phyloP scores from a whole-genome alignment of 257 asterid species.

The Pogostemon cablin region DNA sequence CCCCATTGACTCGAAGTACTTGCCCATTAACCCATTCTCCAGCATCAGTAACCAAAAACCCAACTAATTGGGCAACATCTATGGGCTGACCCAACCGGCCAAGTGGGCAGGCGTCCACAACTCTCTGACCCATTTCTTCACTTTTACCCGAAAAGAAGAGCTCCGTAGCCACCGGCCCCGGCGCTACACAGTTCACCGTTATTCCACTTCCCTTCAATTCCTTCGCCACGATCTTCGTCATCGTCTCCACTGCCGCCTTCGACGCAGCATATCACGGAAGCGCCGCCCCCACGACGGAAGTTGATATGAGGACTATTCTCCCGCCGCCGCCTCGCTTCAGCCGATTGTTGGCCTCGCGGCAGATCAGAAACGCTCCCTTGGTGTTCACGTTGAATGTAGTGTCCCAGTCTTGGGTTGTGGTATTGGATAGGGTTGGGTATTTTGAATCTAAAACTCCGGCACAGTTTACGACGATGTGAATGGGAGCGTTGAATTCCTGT shows the following conservation, averaged over 20 bases:
- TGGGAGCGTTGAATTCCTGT: constrained; percentile 46
- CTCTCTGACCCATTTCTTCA: constrained; percentile 51
- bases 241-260: constrained; percentile 81
- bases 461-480: constrained; percentile 57
- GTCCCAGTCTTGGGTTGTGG: constrained; percentile 59
- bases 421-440: constrained; percentile 52
- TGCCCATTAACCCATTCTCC: constrained; percentile 80
- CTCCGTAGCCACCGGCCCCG: constrained; percentile 76
- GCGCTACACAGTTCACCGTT: constrained; percentile 75
- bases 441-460: constrained; percentile 58
- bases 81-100: constrained; percentile 65
- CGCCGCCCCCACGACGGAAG: constrained; percentile 52
- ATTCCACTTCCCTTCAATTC: constrained; percentile 74
- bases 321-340: constrained; percentile 71
- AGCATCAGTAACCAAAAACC: constrained; percentile 59
- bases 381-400: constrained; percentile 53
- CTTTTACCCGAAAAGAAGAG: constrained; percentile 59
- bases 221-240: constrained; percentile 70
- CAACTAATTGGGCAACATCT: constrained; percentile 58
- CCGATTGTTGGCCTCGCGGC: constrained; percentile 65
- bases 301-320: constrained; percentile 55
- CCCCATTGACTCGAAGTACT: constrained; percentile 48
- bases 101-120: constrained; percentile 52
- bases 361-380: constrained; percentile 61
- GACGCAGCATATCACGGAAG: constrained; percentile 62